Conservation (phyloP, 78 protist species). For the Isochrysis galbana region DNA sequence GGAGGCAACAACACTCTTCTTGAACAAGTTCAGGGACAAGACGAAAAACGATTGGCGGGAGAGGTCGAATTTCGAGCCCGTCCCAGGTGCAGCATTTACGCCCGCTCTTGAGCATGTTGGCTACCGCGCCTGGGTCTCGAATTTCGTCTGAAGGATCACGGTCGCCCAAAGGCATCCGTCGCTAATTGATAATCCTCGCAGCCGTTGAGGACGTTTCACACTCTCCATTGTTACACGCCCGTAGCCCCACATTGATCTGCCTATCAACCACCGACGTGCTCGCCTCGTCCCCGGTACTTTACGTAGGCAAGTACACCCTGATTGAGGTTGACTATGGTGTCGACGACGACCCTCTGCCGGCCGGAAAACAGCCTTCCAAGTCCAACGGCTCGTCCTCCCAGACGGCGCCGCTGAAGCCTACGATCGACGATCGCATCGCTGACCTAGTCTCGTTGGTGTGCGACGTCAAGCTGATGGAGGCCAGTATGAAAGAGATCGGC, state of each 20-base stretch:
- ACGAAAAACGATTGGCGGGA: not conserved
- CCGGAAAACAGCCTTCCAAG: not conserved
- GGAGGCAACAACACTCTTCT: too few species aligned
- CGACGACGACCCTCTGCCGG: not conserved
- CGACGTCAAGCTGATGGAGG: not conserved
- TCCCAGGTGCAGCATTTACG: too few species aligned
- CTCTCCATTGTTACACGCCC: too few species aligned
- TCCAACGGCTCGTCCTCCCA: not conserved
- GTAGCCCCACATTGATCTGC: too few species aligned
- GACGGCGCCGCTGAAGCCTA: not conserved
- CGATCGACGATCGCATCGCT: not conserved
- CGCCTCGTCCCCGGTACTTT: too few species aligned
- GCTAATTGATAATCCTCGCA: too few species aligned
- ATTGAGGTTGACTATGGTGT: not conserved
- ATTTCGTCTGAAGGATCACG: too few species aligned
- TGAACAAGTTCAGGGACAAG: not conserved
- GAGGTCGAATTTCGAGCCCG: not conserved
- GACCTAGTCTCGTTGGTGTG: not conserved
- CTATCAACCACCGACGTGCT: too few species aligned
- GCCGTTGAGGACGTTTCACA: too few species aligned
- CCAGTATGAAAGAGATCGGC: not conserved
- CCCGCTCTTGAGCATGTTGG: too few species aligned
- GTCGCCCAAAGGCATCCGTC: too few species aligned
- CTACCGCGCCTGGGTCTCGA: too few species aligned
- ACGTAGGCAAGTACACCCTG: not conserved